Conservation (phyloP, 352 stramenopile genomes). For the Peronosclerospora sorghi region DNA sequence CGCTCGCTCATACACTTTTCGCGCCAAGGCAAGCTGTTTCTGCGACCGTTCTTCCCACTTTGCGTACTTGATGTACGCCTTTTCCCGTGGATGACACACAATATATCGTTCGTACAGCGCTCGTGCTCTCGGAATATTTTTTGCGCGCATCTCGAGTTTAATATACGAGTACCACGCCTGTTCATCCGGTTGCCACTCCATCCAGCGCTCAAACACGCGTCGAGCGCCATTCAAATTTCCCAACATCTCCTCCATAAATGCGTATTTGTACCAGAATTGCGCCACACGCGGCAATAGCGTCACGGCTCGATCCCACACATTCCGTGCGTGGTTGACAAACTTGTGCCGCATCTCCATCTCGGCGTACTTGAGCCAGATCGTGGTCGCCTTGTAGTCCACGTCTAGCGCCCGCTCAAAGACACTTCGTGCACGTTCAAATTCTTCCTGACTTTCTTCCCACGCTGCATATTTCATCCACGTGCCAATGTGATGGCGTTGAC, state of each 20-base stretch:
- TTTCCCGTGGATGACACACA: conserved; percentile 78
- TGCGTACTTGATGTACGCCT: conserved; percentile 96
- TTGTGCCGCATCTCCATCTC: conserved; percentile 99
- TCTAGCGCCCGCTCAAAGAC: conserved; percentile 97
- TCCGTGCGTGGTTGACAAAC: conserved; percentile 98
- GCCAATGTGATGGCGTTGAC: conserved; percentile 90
- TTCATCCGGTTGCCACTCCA: conserved; percentile 97
- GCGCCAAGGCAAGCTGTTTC: conserved; percentile 84
- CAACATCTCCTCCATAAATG: conserved; percentile 99
- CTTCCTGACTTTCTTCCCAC: conserved; percentile 97
- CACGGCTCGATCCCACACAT: conserved; percentile 91
- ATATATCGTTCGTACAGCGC: conserved; percentile 93
- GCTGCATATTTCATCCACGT: conserved; percentile 98
- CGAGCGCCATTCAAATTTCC: conserved; percentile 90
- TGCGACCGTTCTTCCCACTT: conserved; percentile 97
- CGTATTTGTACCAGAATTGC: conserved; percentile 99
- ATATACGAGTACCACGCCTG: conserved; percentile 98
- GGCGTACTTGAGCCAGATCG: conserved; percentile 97
- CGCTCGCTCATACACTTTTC: conserved; percentile 91
- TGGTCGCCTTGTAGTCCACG: conserved; percentile 92
- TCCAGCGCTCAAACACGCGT: conserved; percentile 94
- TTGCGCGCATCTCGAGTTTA: conserved; percentile 94
- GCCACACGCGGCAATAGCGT: conserved; percentile 93
- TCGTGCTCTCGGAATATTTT: conserved; percentile 76
- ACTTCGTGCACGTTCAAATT: conserved; percentile 93